Percentiles rank a stretch among this genome's conserved stretches.
Conservation (phyloP, 2,329 filamentous ascomycete species). For the Aspergillus awamori region DNA sequence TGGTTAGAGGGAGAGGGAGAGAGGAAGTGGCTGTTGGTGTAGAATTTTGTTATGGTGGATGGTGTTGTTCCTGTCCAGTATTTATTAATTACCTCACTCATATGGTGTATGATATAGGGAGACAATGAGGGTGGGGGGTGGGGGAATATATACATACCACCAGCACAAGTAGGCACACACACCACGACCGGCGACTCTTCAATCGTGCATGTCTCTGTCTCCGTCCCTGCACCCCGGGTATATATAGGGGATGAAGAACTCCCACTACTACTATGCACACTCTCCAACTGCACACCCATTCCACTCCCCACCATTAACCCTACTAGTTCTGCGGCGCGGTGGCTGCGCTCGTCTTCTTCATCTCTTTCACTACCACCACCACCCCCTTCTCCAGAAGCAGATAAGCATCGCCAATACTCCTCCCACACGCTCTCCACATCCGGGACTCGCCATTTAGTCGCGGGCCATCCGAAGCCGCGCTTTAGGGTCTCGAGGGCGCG, state of each 20-base stretch:
- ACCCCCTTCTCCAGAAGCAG: not conserved
- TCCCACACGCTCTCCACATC: slow-evolving; percentile 47
- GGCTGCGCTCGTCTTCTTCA: slow-evolving; percentile 23
- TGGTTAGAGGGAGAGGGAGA: slow-evolving; percentile 51
- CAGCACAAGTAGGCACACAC: slow-evolving; percentile 40
- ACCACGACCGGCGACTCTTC: slow-evolving; percentile 31
- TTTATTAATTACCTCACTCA: too few relatives aligned
- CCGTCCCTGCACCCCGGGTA: not conserved
- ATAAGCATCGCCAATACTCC: slow-evolving; percentile 35
- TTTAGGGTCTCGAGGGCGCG: slow-evolving; percentile 62
- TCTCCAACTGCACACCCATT: slow-evolving; percentile 3
- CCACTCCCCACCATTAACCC: slow-evolving; percentile 21
- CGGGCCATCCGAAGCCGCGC: slow-evolving; percentile 56
- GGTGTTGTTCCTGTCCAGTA: slow-evolving; percentile 20
- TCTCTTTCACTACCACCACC: not conserved
- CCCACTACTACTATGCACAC: not conserved
- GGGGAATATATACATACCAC: slow-evolving; percentile 33
- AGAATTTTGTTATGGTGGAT: slow-evolving; percentile 49
- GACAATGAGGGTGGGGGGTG: not conserved
- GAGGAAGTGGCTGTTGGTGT: slow-evolving; percentile 54
- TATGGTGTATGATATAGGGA: too few relatives aligned
- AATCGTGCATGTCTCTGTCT: slow-evolving; percentile 14
- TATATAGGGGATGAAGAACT: not conserved
- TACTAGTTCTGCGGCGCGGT: slow-evolving; percentile 24
- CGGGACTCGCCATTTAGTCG: slow-evolving; percentile 30